These are phyloP conservation scores for Zizania latifolia DNA, from an alignment of 176 grass and related monocot species.

Conservation along the genomic window DNA sequence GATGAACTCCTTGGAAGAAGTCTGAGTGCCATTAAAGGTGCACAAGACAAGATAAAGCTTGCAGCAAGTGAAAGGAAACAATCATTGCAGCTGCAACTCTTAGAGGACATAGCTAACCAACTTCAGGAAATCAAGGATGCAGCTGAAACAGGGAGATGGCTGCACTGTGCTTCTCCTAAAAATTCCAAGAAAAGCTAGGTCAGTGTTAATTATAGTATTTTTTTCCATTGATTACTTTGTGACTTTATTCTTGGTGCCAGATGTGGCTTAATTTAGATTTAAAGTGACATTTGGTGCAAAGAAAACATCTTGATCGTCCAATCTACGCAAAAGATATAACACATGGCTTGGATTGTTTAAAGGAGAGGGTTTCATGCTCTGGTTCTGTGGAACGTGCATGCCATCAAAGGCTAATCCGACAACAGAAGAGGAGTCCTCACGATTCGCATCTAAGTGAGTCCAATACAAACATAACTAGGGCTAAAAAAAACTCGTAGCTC, in stretches of 20 bases:
- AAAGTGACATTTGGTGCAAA: neutral
- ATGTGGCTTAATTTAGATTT: neutral
- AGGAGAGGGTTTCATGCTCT: neutral
- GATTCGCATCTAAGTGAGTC: no score
- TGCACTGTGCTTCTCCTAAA: conserved; percentile 33
- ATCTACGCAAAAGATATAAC: neutral
- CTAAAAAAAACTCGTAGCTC: no score
- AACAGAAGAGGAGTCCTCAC: no score
- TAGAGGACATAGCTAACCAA: conserved; percentile 78
- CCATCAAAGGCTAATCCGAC: neutral
- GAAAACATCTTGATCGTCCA: neutral
- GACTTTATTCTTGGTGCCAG: neutral
- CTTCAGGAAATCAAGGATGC: conserved; percentile 64
- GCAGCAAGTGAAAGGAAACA: conserved; percentile 49
- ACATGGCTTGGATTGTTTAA: neutral
- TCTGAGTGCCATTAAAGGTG: conserved; percentile 63
- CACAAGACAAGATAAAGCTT: conserved; percentile 66
- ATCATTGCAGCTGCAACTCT: conserved; percentile 50
- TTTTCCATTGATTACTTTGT: neutral
- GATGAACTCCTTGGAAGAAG: conserved; percentile 68
- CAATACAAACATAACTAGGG: no score
- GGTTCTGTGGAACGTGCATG: neutral
- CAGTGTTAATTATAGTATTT: neutral
- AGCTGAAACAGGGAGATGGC: conserved; percentile 42
- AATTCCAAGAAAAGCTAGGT: conserved; percentile 38